Conservation (phyloP, 139 green algal species). For the Chlorella sp. region DNA sequence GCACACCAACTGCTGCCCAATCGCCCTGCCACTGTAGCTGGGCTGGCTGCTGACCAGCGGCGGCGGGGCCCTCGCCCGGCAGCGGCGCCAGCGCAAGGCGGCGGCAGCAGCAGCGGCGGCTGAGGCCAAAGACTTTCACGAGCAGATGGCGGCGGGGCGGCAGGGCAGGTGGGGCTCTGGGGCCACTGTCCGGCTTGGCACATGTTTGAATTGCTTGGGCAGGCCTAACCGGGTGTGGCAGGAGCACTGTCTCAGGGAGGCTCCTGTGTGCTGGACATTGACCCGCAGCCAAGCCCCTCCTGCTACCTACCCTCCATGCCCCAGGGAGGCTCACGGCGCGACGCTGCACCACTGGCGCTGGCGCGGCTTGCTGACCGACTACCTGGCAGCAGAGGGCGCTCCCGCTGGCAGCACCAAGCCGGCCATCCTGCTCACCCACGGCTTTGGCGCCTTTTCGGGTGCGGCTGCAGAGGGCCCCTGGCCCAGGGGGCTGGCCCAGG, state of each 20-base stretch:
- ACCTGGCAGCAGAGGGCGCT: conserved; percentile 52
- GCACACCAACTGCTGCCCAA: no score
- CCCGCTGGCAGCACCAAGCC: conserved; percentile 36
- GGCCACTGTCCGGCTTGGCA: no score
- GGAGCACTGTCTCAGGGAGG: no score
- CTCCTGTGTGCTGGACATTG: no score
- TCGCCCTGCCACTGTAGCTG: no score
- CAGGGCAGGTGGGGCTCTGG: conserved; percentile 5
- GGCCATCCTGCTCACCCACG: conserved; percentile 90
- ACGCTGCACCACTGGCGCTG: conserved; percentile 65
- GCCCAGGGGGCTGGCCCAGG: no score
- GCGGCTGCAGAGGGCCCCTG: no score
- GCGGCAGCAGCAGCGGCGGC: conserved; percentile 51
- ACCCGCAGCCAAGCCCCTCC: no score
- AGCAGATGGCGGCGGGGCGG: conserved; percentile 45
- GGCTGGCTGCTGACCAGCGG: conserved; percentile 37
- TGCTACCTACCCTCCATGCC: background rate
- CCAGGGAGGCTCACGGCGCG: conserved; percentile 11
- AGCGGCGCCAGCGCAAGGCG: conserved; percentile 28
- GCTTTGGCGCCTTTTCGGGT: conserved; percentile 91
- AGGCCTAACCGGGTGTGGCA: no score
- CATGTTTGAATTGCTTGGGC: no score
- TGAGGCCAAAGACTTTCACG: conserved; percentile 75
- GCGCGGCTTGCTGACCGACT: conserved; percentile 74
- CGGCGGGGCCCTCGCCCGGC: conserved; percentile 8